These are phyloP conservation scores for Periconia digitata DNA, from an alignment of 2,329 filamentous ascomycete species.

Conservation along the genomic window DNA sequence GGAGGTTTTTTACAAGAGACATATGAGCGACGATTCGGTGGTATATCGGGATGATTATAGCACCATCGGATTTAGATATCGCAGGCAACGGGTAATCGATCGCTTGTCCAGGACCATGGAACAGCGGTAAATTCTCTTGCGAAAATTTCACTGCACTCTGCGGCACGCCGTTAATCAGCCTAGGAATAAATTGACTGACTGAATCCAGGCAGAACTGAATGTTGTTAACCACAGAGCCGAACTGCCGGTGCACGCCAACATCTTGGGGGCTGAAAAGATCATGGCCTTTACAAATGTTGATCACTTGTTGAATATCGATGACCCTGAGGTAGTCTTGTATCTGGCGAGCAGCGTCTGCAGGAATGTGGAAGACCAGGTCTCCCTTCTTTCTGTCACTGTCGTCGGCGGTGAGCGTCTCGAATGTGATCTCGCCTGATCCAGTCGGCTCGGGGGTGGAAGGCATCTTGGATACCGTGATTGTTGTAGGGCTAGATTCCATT, in stretches of 20 bases:
- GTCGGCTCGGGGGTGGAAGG: neutral
- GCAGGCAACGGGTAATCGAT: no score
- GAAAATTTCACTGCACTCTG: constrained; percentile 1
- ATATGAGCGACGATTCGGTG: no score
- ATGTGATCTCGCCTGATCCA: constrained; percentile 2
- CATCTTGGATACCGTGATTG: constrained; percentile 1
- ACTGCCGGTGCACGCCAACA: neutral
- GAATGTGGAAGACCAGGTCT: constrained; percentile 13
- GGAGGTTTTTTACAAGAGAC: no score
- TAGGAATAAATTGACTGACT: neutral
- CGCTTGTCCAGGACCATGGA: constrained; percentile 4
- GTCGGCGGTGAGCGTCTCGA: constrained; percentile 12
- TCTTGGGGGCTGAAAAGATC: neutral
- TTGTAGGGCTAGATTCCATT: neutral
- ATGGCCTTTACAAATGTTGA: constrained; percentile 6
- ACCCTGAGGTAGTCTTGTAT: constrained; percentile 12
- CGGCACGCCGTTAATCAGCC: constrained; percentile 3
- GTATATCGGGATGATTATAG: no score
- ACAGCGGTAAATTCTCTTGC: no score
- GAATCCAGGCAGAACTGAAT: neutral
- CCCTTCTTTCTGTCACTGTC: constrained; percentile 8
- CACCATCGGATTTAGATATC: no score
- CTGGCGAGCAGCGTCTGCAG: constrained; percentile 1
- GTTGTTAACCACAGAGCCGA: neutral
- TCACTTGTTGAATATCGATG: neutral